These are phyloP conservation scores for Cutaneotrichosporon curvatum DNA, from an alignment of 1,284 basidiomycete genomes.

Conservation along the genomic window DNA sequence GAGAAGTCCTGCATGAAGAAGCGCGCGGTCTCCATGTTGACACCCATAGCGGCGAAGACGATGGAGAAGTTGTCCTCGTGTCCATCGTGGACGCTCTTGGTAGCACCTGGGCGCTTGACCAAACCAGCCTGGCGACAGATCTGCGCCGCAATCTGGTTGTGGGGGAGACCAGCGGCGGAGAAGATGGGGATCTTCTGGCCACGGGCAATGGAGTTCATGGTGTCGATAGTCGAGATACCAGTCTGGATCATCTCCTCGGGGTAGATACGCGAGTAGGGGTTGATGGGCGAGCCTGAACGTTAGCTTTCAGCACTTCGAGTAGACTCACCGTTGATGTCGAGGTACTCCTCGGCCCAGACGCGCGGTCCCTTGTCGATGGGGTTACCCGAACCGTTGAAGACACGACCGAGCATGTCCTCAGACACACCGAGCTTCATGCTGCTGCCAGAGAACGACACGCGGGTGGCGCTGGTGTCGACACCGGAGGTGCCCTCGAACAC, in stretches of 20 bases:
- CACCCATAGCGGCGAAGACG: slow-evolving; percentile 99
- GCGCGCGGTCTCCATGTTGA: slow-evolving; percentile 99
- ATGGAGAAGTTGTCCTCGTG: slow-evolving; percentile 99
- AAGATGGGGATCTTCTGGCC: slow-evolving; percentile 99
- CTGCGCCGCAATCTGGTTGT: slow-evolving; percentile 99
- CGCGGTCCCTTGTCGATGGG: slow-evolving; percentile 98
- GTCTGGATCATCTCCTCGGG: slow-evolving; percentile 99
- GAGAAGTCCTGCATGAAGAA: slow-evolving; percentile 99
- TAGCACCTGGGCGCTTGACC: slow-evolving; percentile 72
- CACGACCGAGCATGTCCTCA: slow-evolving; percentile 99
- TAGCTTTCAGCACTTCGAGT: not conserved
- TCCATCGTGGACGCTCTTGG: slow-evolving; percentile 95
- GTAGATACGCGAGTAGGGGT: slow-evolving; percentile 98
- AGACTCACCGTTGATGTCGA: slow-evolving; percentile 90
- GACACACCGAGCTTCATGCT: slow-evolving; percentile 99
- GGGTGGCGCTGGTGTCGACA: slow-evolving; percentile 86
- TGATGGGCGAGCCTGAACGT: slow-evolving; percentile 83
- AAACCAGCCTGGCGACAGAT: slow-evolving; percentile 99
- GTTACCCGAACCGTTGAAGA: slow-evolving; percentile 97
- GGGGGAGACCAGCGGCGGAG: slow-evolving; percentile 92
- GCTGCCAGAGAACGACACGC: slow-evolving; percentile 95
- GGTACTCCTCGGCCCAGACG: slow-evolving; percentile 98
- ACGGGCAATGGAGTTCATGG: slow-evolving; percentile 99
- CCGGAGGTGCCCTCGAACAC: slow-evolving; percentile 98
- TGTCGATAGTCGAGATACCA: slow-evolving; percentile 97